Evolutionary conservation across 2,329 filamentous ascomycete genomes (phyloP).

Genomic region (Xylariaceae sp.): DNA sequence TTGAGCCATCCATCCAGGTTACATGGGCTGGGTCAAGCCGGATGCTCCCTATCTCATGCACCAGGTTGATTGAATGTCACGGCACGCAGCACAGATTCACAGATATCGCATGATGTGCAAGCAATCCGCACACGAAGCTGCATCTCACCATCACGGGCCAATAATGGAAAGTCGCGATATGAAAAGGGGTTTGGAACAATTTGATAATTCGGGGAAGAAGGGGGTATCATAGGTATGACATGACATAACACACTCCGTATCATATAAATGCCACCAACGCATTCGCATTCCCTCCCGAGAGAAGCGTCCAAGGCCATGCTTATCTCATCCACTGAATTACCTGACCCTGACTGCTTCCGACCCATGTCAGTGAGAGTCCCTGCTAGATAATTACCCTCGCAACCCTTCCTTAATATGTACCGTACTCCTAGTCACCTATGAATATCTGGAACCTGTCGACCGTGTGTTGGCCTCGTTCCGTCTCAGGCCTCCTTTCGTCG

Average conservation of each 20-base stretch:
- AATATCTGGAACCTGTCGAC: background rate
- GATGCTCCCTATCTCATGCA: too few species aligned
- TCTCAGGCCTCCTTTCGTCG: background rate
- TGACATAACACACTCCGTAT: constrained; percentile 2
- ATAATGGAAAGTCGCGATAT: too few species aligned
- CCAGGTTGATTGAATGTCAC: too few species aligned
- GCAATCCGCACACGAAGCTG: too few species aligned
- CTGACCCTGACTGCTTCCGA: background rate
- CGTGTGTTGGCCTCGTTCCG: background rate
- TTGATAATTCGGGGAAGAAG: background rate
- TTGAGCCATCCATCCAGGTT: too few species aligned
- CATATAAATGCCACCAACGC: background rate
- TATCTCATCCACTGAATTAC: background rate
- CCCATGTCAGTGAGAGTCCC: background rate
- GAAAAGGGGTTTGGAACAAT: background rate
- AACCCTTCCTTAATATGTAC: background rate
- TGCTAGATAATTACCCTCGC: background rate
- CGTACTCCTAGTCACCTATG: background rate
- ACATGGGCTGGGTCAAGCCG: too few species aligned
- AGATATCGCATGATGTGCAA: too few species aligned
- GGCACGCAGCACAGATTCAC: too few species aligned
- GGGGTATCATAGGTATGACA: constrained; percentile 12
- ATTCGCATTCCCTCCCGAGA: background rate
- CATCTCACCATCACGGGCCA: too few species aligned
- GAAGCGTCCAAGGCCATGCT: background rate